These are phyloP conservation scores for Cyberlindnera maclurae DNA, from an alignment of 805 yeast genomes.

Conservation along the genomic window DNA sequence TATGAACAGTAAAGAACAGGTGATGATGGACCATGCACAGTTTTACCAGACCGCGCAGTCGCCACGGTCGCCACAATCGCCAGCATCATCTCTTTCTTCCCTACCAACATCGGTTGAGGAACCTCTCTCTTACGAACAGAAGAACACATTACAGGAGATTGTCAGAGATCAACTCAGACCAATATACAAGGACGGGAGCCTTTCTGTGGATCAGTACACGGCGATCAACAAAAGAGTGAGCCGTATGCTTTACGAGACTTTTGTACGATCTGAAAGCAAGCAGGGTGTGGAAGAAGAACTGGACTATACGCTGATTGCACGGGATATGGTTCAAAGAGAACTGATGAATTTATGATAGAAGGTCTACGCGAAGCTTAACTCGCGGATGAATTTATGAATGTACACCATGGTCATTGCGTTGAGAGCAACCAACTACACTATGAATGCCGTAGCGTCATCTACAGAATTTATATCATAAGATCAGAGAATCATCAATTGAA, in stretches of 20 bases:
- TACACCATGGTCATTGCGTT: too few species aligned
- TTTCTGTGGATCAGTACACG: constrained; percentile 42
- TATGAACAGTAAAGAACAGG: not conserved
- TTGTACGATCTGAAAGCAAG: constrained; percentile 3
- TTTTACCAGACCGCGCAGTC: not conserved
- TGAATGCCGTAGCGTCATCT: too few species aligned
- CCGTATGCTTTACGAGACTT: constrained; percentile 43
- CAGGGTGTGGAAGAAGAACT: constrained; percentile 5
- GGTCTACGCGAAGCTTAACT: not conserved
- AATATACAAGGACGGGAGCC: constrained; percentile 32
- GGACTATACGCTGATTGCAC: constrained; percentile 17
- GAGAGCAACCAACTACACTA: too few species aligned
- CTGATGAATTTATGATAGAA: constrained; percentile 3
- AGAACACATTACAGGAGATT: constrained; percentile 47
- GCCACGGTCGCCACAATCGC: constrained; percentile 1
- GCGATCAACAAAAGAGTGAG: constrained; percentile 57
- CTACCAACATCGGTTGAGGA: not conserved
- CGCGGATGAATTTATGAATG: not conserved
- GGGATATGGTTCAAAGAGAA: constrained; percentile 7
- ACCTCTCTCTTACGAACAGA: constrained; percentile 33
- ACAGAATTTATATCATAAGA: too few species aligned
- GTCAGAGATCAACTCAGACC: constrained; percentile 49
- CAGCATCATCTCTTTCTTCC: not conserved
- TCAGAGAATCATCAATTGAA: too few species aligned
- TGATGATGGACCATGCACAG: too few species aligned